A percentile compares a stretch with the other conserved stretches of the same genome.
phyloP scores from a whole-genome alignment of 768 basidiomycete genomes.

The Zangia roseola region DNA sequence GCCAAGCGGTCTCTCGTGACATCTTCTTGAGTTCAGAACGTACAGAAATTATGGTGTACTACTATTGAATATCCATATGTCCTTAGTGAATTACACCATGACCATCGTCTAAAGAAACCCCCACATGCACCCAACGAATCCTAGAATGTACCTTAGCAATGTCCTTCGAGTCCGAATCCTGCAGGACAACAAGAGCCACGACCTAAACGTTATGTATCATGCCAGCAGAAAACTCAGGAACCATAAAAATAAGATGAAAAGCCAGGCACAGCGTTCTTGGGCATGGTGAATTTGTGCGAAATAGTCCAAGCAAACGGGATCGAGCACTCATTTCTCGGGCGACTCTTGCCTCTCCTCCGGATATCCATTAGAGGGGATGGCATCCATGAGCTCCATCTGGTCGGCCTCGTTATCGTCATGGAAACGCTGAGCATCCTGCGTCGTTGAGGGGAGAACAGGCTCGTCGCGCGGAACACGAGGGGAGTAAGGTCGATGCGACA shows the following conservation, averaged over 20 bases:
- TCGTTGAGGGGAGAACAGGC: constrained; percentile 41
- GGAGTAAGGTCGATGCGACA: constrained; percentile 68
- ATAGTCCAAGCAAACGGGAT: constrained; percentile 6
- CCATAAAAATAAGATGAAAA: too few species aligned
- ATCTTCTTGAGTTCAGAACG: background rate
- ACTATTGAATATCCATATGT: too few species aligned
- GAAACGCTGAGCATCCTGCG: constrained; percentile 12
- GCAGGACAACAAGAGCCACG: background rate
- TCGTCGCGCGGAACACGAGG: constrained; percentile 57
- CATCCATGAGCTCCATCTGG: constrained; percentile 26
- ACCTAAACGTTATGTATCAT: background rate
- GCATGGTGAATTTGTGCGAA: background rate
- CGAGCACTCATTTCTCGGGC: constrained; percentile 19
- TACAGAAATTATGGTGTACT: too few species aligned
- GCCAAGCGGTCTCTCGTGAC: too few species aligned
- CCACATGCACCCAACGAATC: background rate
- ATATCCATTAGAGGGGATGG: constrained; percentile 8
- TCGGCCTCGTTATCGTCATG: constrained; percentile 21
- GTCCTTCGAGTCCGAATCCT: background rate
- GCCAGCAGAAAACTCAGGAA: background rate
- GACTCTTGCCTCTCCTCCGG: constrained; percentile 35
- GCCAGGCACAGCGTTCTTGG: background rate
- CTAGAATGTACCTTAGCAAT: background rate
- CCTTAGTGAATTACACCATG: too few species aligned
- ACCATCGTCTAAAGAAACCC: background rate